Evolutionary conservation across 768 basidiomycete genomes (phyloP).

Genomic region (Pleurotus tuber-regium): DNA sequence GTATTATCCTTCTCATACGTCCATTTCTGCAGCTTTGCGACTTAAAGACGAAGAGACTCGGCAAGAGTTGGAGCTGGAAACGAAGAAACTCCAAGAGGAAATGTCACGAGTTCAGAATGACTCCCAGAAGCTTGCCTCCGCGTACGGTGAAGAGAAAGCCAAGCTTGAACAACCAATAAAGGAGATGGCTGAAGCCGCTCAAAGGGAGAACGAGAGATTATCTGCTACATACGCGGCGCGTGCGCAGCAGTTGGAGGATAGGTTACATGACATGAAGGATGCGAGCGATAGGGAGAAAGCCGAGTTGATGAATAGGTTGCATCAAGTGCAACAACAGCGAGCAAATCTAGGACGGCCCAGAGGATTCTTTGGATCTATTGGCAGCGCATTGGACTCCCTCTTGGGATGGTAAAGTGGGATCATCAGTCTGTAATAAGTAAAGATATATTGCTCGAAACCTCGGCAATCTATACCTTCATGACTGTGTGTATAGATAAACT

Average conservation of each 20-base stretch:
- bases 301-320: slow-evolving; percentile 13
- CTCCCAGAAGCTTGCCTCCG: slow-evolving; percentile 35
- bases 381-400: not conserved
- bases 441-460: too few species aligned
- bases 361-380: not conserved
- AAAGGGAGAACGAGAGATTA: slow-evolving; percentile 14
- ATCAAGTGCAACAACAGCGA: not conserved
- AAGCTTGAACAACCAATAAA: slow-evolving; percentile 27
- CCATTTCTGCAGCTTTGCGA: slow-evolving; percentile 29
- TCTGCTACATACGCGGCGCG: slow-evolving; percentile 15
- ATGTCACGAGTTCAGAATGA: slow-evolving; percentile 40
- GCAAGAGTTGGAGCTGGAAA: slow-evolving; percentile 42
- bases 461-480: too few species aligned
- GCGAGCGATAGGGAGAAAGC: slow-evolving; percentile 15
- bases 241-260: slow-evolving; percentile 17
- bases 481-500: too few species aligned
- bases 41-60: slow-evolving; percentile 45
- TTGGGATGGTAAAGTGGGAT: too few species aligned
- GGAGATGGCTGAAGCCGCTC: slow-evolving; percentile 20
- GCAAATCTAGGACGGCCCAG: not conserved
- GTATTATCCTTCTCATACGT: not conserved
- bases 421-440: too few species aligned
- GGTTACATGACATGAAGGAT: slow-evolving; percentile 10
- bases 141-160: slow-evolving; percentile 35
- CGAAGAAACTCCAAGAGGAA: slow-evolving; percentile 39